These are phyloP conservation scores for Rhizopogon salebrosus DNA, from an alignment of 768 basidiomycete genomes.

Conservation along the genomic window DNA sequence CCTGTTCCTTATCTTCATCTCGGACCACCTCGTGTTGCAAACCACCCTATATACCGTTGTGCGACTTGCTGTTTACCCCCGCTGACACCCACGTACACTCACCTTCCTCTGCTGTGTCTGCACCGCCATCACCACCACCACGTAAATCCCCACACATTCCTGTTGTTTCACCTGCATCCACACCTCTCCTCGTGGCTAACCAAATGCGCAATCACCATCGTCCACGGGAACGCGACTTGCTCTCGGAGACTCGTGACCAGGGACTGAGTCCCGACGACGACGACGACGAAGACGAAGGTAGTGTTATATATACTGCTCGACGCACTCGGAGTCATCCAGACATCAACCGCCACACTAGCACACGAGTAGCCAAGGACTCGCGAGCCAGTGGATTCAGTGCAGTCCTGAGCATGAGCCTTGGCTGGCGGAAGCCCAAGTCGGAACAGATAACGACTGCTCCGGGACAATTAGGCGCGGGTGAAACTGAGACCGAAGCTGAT, in stretches of 20 bases:
- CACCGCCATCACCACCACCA: not conserved
- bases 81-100: not conserved
- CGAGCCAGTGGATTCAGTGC: slow-evolving; percentile 16
- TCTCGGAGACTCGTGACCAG: not conserved
- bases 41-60: not conserved
- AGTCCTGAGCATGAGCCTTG: slow-evolving; percentile 21
- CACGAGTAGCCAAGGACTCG: slow-evolving; percentile 6
- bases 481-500: slow-evolving; percentile 76
- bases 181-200: not conserved
- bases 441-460: slow-evolving; percentile 57
- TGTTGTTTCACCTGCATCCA: not conserved
- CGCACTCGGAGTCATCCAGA: slow-evolving; percentile 20
- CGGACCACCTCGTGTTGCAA: not conserved
- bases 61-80: slow-evolving; percentile 1
- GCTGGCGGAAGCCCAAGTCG: slow-evolving; percentile 34
- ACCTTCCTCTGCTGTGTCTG: not conserved
- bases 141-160: not conserved
- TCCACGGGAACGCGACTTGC: slow-evolving; percentile 3
- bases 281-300: slow-evolving; percentile 2
- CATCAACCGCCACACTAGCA: slow-evolving; percentile 7
- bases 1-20: not conserved
- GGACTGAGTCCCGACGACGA: not conserved
- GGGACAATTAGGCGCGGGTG: slow-evolving; percentile 57
- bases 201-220: slow-evolving; percentile 2
- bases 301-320: slow-evolving; percentile 14